Base-by-base conservation (phyloP, 2,329 filamentous ascomycete species). In the Aspergillus bombycis region DNA sequence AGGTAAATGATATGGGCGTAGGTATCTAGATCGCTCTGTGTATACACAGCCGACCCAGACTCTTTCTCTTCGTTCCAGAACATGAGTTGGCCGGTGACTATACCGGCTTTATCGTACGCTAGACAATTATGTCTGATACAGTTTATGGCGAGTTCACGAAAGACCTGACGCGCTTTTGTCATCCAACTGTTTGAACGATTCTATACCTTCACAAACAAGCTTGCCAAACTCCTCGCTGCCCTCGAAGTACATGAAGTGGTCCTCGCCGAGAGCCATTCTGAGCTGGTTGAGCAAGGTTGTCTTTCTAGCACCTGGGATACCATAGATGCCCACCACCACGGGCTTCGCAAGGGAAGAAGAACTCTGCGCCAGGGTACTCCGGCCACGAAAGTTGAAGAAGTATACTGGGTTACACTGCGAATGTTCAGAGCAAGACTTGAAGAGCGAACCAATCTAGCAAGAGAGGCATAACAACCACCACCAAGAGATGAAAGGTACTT, bases 1-100 rank as follows among this genome's bases (percentile, higher is more conserved):
- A 89, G 68, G 67, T 89, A 89, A 14, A 90, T 50, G 16, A 90
- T 85, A 66, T 89, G 86, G 0, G 85, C 87, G 70, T 81, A 89
- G 0, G 72, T 78, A 0, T 76, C 50, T 4, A 82, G 56, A 61
- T 89, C 86, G 9, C 68, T 74, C 2, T 72, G 12, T 0, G 84
- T 88, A 57, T 73, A 79, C 0, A 85, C 32, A 14, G 32, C 79
- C 7, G 65, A 19, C 0, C 71, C 74, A n/a, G 12, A 23, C 5
- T 62, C 41, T 28, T 71, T 52, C 7, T 52, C 60, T 30, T 83
- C 78, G 0, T 64, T 4, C 84, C 84, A 88, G 66, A 89, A 84
- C 76, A 83, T 84, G 69, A 79, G 83, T 69, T 89, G 85, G 0
- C 85, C 86, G 5, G 83, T 74, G 3, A 89, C 83, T 3, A 90